Evolutionary conservation across 768 basidiomycete species (phyloP), one percentile per base, ranked within the genome.

Genomic region (Agrocybe chaxingu): DNA sequence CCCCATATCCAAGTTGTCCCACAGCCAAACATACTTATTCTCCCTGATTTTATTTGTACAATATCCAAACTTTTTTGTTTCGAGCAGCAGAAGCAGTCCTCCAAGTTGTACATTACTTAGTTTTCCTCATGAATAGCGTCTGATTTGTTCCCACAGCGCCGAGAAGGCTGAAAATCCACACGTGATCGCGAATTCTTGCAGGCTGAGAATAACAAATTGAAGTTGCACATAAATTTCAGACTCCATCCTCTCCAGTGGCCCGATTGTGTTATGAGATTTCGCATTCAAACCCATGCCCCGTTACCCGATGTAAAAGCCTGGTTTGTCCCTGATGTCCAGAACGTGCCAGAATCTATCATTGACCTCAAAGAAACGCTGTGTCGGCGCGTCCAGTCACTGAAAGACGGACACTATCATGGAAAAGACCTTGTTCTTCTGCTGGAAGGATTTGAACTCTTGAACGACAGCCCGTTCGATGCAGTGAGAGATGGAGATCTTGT

Each of bases 401-500:
- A 57, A 18, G 52, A 58, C 5, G 55, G 51, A 4, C 47, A 63
- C 24, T 48, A 68, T 44, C 35, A 55, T 13, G 57, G 46, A 8
- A 32, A 42, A 37, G 51, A 66, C 45, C 32, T 76, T 41, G 44
- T 58, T 8, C 61, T 80, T 10, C 50, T 68, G 12, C 57, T 80
- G 43, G 79, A 80, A 35, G 75, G 66, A 24, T 80, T 79, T 59
- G 75, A 78, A 50, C 65, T 80, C 33, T 56, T 80, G 54, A 68
- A 76, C 48, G 66, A 68, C 36, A 72, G 64, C 42, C 61, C 62
- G 7, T 58, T 74, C 39, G 55, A 58, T 42, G 70, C 74, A 12
- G 62, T 79, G 24, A 67, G 78, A 57, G 79, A 80, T 59, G 78
- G 78, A 0, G 79, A 80, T 64, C 62, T 80, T 33, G 60, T 79